Percentiles rank a stretch among this genome's conserved stretches.
phyloP scores from a whole-genome alignment of 805 yeast genomes.

The Dipodascus geniculatus region DNA sequence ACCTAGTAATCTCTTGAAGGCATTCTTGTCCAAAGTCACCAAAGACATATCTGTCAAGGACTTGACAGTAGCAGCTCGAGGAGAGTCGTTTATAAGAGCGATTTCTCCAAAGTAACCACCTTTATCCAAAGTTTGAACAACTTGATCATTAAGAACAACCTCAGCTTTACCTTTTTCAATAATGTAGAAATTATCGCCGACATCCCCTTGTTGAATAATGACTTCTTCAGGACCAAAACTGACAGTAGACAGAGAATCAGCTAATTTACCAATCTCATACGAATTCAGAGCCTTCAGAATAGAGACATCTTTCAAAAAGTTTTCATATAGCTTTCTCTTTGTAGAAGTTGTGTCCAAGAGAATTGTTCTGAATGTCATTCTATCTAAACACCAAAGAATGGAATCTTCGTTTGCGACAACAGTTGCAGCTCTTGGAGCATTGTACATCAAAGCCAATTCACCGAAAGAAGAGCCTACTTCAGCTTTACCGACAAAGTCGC shows the following conservation, averaged over 20 bases:
- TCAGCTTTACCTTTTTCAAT: conserved; percentile 76
- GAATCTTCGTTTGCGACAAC: conserved; percentile 62
- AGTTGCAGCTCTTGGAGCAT: conserved; percentile 95
- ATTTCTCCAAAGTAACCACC: conserved; percentile 97
- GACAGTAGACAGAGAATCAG: conserved; percentile 85
- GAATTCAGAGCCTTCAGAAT: conserved; percentile 59
- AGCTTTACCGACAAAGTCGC: conserved; percentile 56
- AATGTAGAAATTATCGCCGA: conserved; percentile 62
- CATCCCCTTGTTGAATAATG: conserved; percentile 79
- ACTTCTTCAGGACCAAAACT: conserved; percentile 56
- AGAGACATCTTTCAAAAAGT: conserved; percentile 76
- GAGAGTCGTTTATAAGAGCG: conserved; percentile 81
- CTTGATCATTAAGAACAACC: conserved; percentile 47
- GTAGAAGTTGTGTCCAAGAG: conserved; percentile 81
- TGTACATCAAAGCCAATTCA: conserved; percentile 94
- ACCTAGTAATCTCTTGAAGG: conserved; percentile 87
- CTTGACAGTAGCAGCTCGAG: conserved; percentile 87
- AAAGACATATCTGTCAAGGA: conserved; percentile 69
- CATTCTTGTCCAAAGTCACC: conserved; percentile 85
- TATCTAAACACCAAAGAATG: conserved; percentile 84
- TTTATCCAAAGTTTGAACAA: conserved; percentile 46
- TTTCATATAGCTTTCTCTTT: conserved; percentile 84
- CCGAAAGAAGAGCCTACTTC: conserved; percentile 89
- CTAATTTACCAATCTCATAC: conserved; percentile 81
- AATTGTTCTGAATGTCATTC: conserved; percentile 85